phyloP scores from a whole-genome alignment of 2,329 filamentous ascomycete genomes.

The Xylariaceae sp. region DNA sequence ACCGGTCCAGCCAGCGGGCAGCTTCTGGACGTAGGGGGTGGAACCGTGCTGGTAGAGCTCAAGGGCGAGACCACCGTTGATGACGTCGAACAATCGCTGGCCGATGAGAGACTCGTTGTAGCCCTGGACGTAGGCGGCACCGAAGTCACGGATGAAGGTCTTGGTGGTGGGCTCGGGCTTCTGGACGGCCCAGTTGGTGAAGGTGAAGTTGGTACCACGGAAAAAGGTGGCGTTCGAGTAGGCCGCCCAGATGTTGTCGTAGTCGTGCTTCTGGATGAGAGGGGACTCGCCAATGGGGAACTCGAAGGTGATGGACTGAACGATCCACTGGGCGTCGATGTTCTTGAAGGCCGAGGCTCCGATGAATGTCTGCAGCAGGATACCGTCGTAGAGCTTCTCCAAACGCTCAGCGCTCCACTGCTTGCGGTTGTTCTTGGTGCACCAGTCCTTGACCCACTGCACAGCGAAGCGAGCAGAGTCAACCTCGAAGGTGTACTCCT shows the following conservation, averaged over 20 bases:
- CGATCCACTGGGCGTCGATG: conserved; percentile 19
- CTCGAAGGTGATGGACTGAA: conserved; percentile 17
- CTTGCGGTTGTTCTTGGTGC: conserved; percentile 3
- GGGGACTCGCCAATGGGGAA: conserved; percentile 16
- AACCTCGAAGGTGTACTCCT: conserved; percentile 16
- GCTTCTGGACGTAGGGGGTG: too few relatives aligned
- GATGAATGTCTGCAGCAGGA: conserved; percentile 16
- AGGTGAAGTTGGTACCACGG: conserved; percentile 20
- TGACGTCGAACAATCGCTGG: conserved; percentile 16
- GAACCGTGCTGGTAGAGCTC: conserved; percentile 11
- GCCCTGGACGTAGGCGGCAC: conserved; percentile 13
- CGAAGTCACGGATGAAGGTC: conserved; percentile 16
- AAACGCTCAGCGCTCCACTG: conserved; percentile 15
- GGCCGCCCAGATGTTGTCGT: conserved; percentile 17
- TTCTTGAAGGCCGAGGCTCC: conserved; percentile 17
- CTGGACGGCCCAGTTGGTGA: conserved; percentile 16
- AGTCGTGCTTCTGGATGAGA: conserved; percentile 13
- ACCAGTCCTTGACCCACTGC: conserved; percentile 14
- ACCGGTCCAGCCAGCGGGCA: too few relatives aligned
- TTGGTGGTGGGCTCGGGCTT: conserved; percentile 17
- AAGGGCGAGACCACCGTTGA: conserved; percentile 15
- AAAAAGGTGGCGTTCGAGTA: conserved; percentile 19
- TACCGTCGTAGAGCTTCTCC: conserved; percentile 17
- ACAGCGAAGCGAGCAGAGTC: conserved; percentile 14
- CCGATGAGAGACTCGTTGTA: conserved; percentile 10